Conservation (phyloP, 495 filamentous ascomycete genomes). For the Xylaria cubensis region DNA sequence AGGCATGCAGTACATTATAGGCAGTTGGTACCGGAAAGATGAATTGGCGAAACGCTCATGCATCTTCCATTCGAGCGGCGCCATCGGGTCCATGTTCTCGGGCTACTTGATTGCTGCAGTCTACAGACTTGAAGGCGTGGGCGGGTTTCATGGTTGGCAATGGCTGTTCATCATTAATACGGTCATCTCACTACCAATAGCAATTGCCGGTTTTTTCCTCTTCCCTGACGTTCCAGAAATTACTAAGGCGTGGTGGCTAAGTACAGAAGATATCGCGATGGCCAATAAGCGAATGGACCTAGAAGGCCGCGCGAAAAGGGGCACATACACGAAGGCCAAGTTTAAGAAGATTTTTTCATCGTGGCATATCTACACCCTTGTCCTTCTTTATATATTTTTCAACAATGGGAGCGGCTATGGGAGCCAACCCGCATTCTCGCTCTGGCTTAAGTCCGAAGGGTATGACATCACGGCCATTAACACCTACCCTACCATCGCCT, state of each 20-base stretch:
- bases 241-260: slow-evolving; percentile 60
- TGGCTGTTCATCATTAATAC: slow-evolving; percentile 60
- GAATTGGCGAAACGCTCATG: slow-evolving; percentile 66
- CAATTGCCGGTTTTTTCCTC: slow-evolving; percentile 64
- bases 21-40: slow-evolving; percentile 62
- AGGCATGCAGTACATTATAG: slow-evolving; percentile 57
- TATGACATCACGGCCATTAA: slow-evolving; percentile 49
- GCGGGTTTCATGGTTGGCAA: slow-evolving; percentile 57
- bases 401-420: slow-evolving; percentile 41
- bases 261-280: slow-evolving; percentile 45
- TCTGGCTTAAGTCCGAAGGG: slow-evolving; percentile 48
- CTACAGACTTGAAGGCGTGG: slow-evolving; percentile 59
- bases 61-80: slow-evolving; percentile 65
- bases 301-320: slow-evolving; percentile 50
- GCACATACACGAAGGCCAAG: slow-evolving; percentile 47
- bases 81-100: slow-evolving; percentile 62
- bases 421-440: slow-evolving; percentile 44
- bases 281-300: slow-evolving; percentile 52
- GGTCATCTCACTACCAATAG: slow-evolving; percentile 52
- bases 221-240: slow-evolving; percentile 68
- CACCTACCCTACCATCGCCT: slow-evolving; percentile 52
- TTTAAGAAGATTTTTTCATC: slow-evolving; percentile 48
- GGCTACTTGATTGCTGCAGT: slow-evolving; percentile 67
- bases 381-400: slow-evolving; percentile 49
- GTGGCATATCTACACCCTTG: slow-evolving; percentile 53